These are phyloP conservation scores for Avena eriantha DNA, from an alignment of 176 grass and related monocot genomes.

Conservation along the genomic window DNA sequence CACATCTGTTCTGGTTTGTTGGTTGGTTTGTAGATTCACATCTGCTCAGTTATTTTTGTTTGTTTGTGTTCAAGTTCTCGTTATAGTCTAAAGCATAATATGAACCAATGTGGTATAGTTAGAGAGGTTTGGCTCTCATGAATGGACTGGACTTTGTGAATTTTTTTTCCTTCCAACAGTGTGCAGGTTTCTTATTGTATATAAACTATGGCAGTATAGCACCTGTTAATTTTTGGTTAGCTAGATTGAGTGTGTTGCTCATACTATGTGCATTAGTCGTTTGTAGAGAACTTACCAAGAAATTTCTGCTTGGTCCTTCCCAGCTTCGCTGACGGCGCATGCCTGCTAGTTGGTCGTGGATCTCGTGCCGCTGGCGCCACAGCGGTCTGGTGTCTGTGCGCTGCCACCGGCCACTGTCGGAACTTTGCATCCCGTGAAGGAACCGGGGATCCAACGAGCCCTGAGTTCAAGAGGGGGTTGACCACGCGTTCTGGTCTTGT, in stretches of 20 bases:
- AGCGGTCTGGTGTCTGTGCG: too few species aligned
- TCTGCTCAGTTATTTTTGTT: neutral
- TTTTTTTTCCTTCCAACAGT: neutral
- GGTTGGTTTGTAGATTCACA: too few species aligned
- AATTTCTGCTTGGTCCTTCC: neutral
- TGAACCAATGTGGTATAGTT: neutral
- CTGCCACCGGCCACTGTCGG: too few species aligned
- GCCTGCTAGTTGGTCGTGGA: too few species aligned
- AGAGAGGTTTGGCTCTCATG: neutral
- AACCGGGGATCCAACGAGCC: too few species aligned
- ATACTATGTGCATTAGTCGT: neutral
- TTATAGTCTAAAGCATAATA: neutral
- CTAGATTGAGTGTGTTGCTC: neutral
- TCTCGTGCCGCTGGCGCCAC: too few species aligned
- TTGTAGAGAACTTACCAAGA: neutral
- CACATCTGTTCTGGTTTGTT: neutral
- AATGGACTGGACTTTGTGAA: too few species aligned
- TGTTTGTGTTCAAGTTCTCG: neutral
- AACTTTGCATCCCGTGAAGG: too few species aligned
- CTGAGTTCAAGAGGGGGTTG: too few species aligned
- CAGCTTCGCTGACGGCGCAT: too few species aligned
- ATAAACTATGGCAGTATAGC: neutral
- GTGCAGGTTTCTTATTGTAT: neutral
- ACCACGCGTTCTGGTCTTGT: too few species aligned
- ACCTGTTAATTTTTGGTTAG: neutral